These are phyloP conservation scores for Diaporthe amygdali DNA, from an alignment of 2,329 filamentous ascomycete genomes.

Conservation along the genomic window DNA sequence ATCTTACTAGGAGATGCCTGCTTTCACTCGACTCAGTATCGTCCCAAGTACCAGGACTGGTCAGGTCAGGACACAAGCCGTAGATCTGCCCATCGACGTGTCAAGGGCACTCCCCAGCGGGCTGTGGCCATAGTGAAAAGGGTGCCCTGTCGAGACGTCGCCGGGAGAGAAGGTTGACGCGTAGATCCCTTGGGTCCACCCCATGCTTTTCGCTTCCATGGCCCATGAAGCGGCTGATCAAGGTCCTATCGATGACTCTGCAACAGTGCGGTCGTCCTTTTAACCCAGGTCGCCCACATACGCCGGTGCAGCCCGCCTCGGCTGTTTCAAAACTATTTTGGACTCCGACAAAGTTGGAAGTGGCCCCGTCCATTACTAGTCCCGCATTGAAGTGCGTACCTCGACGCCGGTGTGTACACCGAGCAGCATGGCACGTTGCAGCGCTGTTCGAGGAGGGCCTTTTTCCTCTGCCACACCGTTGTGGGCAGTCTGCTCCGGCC, in stretches of 20 bases:
- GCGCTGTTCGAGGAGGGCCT: background rate
- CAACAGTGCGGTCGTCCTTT: background rate
- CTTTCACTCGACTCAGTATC: background rate
- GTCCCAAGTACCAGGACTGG: background rate
- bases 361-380: background rate
- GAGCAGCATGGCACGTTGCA: background rate
- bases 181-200: slow-evolving; percentile 4
- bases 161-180: slow-evolving; percentile 20
- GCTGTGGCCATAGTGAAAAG: background rate
- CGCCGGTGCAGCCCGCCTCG: slow-evolving; percentile 13
- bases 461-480: background rate
- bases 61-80: background rate
- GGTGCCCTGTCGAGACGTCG: background rate
- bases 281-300: background rate
- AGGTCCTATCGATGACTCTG: background rate
- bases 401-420: slow-evolving; percentile 10
- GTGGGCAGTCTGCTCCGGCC: slow-evolving; percentile 16
- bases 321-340: slow-evolving; percentile 24
- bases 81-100: background rate
- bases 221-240: background rate
- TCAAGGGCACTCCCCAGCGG: background rate
- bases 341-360: slow-evolving; percentile 15
- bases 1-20: background rate
- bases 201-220: background rate
- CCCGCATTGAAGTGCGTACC: slow-evolving; percentile 13